Evolutionary conservation across 331 rosid species (phyloP), one percentile per base, ranked within the genome.

Genomic region (Quercus lobata): DNA sequence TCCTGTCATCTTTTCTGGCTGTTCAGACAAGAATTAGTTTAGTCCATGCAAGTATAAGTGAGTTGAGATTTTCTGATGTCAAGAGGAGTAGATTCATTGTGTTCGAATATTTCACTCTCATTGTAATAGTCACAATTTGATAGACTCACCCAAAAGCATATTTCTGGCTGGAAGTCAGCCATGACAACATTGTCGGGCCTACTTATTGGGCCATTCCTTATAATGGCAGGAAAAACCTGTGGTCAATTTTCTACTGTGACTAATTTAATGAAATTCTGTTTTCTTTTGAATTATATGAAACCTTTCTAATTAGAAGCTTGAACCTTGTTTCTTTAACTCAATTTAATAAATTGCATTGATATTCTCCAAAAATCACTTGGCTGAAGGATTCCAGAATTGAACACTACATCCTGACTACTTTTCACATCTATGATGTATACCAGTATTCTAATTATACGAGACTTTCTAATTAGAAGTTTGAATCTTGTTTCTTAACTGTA

Each of bases 1-100:
- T 79, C 99, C 99, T 6, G 83, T 81, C 91, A 89, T 88, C 90
- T 89, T 96, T 73, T 90, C 97, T 77, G 97, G 99, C 99, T 93
- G 96, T 73, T 84, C 82, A 84, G 68, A 73, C 63, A 61, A 80
- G 57, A 53, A 30, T 72, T 27, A 74, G 34, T 62, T 83, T 77
- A 89, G 74, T 49, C 82, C 82, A 41, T 19, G 53, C 46, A 27
- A 63, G 74, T 46, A 35, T 49, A 72, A 19, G 32, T 37, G 21
- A 18, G 21, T 44, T n/a, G 29, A n/a, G 30, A 37, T 4, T 44
- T 70, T 24, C 56, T 12, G 44, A 12, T n/a, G 46, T 70, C 56
- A 44, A 46, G 32, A 60, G 34, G 32, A 65, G 41, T 65, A 16
- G 71, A 17, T 30, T 65, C 22, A 29, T 65, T 15, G 71, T 4